Base-by-base conservation (phyloP, 2,329 filamentous ascomycete genomes). In the Trichoderma oligosporum region DNA sequence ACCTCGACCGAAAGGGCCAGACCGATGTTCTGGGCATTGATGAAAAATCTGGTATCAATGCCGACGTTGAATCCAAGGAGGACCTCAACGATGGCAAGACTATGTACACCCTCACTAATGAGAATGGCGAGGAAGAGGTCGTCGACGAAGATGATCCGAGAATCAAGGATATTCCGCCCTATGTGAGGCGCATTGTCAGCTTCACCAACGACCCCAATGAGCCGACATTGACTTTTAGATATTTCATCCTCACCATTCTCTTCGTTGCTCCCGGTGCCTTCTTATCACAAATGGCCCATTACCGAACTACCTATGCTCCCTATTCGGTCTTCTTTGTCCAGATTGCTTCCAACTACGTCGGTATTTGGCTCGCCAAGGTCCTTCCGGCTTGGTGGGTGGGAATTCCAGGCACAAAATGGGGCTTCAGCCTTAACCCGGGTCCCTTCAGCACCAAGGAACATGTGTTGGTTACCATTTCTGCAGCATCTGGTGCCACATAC, bases 321-420 rank as follows among this genome's bases (percentile, higher is more conserved):
- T 85, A 84, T 64, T 82, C 81, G 0, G 76, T 85, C 46, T 84
- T 84, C 66, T 85, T 85, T 60, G 82, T 85, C 29, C 80, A 82
- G 62, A 81, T 83, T 48, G 80, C 79, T 0, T 80, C 75, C 45
- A 81, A 82, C 62, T 82, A 82, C 56, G 73, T 76, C 9, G 81
- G 80, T 1, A 70, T 76, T 29, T 80, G 80, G 68, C 72, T 83
- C 2, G 80, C 80, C 1, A 74, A 75, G 49, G 66, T 77, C 1
- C 68, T 83, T 1, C 81, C 81, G 1, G 68, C 71, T 1, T 78
- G 75, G 70, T 70, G 70, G 6, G 63, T 83, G 44, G 70, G 69
- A 2, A 56, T 82, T 2, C 80, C 80, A 0, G 73, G 79, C 18
- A 78, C 75, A 0, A 69, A 65, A 22, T 76, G 71, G 64, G 71